Evolutionary conservation across 2,329 filamentous ascomycete species (phyloP).

Genomic region (Botrytis porri): DNA sequence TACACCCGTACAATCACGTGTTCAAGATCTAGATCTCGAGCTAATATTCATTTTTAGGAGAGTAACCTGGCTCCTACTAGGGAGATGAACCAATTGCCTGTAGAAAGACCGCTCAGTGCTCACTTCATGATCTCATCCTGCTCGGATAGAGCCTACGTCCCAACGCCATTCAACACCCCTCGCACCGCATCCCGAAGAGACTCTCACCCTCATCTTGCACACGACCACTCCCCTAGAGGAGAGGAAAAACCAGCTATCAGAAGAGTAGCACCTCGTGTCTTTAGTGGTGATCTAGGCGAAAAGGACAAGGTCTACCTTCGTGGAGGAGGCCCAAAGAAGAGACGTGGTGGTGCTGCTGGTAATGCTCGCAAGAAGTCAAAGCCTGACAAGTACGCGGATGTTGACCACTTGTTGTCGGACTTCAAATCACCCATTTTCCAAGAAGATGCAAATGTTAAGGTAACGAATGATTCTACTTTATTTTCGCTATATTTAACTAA

Average conservation of each 20-base stretch:
- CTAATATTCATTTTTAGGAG: not conserved
- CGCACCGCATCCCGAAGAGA: not conserved
- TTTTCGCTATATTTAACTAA: not conserved
- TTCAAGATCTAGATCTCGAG: not conserved
- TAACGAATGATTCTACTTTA: not conserved
- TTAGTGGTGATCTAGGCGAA: not conserved
- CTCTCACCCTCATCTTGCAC: not conserved
- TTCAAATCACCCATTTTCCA: slow-evolving; percentile 20
- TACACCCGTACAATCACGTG: not conserved
- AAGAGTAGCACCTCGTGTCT: not conserved
- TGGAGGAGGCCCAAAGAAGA: slow-evolving; percentile 15
- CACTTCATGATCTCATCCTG: slow-evolving; percentile 16
- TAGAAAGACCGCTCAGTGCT: not conserved
- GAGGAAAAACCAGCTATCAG: not conserved
- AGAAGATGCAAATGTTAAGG: slow-evolving; percentile 20
- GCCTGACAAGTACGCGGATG: slow-evolving; percentile 13
- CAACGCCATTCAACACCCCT: slow-evolving; percentile 14
- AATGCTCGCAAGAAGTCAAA: slow-evolving; percentile 15
- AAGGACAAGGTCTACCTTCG: not conserved
- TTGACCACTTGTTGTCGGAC: slow-evolving; percentile 10
- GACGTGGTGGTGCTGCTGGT: not conserved
- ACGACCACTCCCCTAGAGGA: not conserved
- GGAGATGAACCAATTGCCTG: not conserved
- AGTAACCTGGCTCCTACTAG: not conserved
- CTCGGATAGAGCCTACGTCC: not conserved